Base-by-base conservation (phyloP, 257 asterid genomes). In the Lantana camara region DNA sequence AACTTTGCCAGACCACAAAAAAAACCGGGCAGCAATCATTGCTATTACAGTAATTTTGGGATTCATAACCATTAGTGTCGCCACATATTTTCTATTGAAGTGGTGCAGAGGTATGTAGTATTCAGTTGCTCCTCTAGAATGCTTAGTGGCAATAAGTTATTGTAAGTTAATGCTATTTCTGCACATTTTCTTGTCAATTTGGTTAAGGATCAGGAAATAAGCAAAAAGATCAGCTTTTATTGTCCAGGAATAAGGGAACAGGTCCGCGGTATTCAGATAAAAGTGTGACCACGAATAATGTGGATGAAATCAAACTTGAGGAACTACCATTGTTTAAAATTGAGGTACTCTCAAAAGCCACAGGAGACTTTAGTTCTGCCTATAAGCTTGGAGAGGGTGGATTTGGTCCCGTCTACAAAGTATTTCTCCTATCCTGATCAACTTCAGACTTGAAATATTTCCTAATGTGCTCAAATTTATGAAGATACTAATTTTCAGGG, bases 401-500 rank as follows among this genome's bases (percentile, higher is more conserved):
- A 29, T 54, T 54, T 32, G 60, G 60, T 54, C 60, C 44, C 15
- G 44, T 54, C 24, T 54, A 54, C 44, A 54, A 16, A 54, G 60
- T 54, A 54, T 54, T 54, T 54, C 60, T 32, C 24, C 24, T 15
- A 32, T 16, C 15, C 27, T 9, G n/a, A 27, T n/a, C n/a, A 27
- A 15, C 60, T 16, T 54, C 42, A 15, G 44, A 30, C 40, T 52
- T 30, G 15, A 27, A 16, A 16, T 15, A 9, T 52, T 30, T 30
- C 9, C 21, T 24, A n/a, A 15, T 54, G 7, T 13, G 23, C 42
- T n/a, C 11, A 23, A 32, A 54, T n/a, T 54, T 21, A 32, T 54
- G 9, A 54, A 54, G 16, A 29, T 30, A 3, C 60, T 15, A 3
- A 4, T 54, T 54, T 29, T 54, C 60, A 80, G 86, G 89, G 86